These are phyloP conservation scores for Skeletonema marinoi DNA, from an alignment of 108 stramenopile species.

Conservation along the genomic window DNA sequence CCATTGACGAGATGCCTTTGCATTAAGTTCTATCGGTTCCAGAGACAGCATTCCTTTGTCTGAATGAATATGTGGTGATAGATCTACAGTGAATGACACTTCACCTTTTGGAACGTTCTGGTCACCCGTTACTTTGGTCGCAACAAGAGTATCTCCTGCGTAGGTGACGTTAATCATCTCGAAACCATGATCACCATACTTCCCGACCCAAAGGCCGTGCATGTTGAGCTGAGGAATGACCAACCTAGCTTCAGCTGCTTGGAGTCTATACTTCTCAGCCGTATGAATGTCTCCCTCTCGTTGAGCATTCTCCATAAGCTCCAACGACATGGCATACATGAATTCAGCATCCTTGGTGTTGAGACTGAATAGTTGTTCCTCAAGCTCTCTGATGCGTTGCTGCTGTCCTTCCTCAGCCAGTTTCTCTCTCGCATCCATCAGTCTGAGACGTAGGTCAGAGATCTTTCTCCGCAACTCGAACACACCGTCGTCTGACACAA, in stretches of 20 bases:
- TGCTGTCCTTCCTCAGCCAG: slow-evolving; percentile 1
- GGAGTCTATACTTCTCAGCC: slow-evolving; percentile 25
- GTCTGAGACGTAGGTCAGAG: slow-evolving; percentile 32
- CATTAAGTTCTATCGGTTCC: slow-evolving; percentile 71
- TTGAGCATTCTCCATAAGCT: slow-evolving; percentile 51
- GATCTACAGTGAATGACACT: slow-evolving; percentile 71
- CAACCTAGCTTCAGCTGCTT: slow-evolving; percentile 53
- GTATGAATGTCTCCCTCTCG: slow-evolving; percentile 27
- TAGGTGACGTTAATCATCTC: slow-evolving; percentile 89
- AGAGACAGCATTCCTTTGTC: slow-evolving; percentile 18
- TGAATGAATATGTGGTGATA: slow-evolving; percentile 32
- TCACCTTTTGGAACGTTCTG: slow-evolving; percentile 74
- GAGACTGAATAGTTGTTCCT: slow-evolving; percentile 44
- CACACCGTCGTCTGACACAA: slow-evolving; percentile 61
- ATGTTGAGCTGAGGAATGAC: slow-evolving; percentile 73
- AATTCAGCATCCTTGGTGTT: slow-evolving; percentile 76
- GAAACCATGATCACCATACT: slow-evolving; percentile 75
- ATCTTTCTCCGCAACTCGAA: slow-evolving; percentile 57
- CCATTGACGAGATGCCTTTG: slow-evolving; percentile 67
- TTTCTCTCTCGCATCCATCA: neutral
- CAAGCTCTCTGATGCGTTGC: slow-evolving; percentile 43
- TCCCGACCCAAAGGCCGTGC: slow-evolving; percentile 83
- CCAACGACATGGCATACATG: slow-evolving; percentile 55
- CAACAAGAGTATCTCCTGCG: slow-evolving; percentile 58
- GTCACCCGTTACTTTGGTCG: slow-evolving; percentile 77